Percentiles rank a stretch among this genome's conserved stretches.
phyloP scores from a whole-genome alignment of 129 eudicot genomes.

The Escallonia rubra region DNA sequence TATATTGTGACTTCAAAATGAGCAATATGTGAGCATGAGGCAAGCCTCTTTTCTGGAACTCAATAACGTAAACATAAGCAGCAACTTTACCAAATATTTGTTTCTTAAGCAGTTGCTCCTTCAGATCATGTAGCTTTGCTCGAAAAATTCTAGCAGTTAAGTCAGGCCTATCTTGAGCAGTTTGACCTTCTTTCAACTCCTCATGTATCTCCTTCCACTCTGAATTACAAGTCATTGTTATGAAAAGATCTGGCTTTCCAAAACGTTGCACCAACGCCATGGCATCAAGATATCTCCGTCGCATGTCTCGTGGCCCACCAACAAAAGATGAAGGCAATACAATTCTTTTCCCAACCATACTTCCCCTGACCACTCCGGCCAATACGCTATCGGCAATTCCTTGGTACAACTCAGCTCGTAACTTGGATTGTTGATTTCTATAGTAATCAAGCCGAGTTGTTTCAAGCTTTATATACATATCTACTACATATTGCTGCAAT shows the following conservation, averaged over 20 bases:
- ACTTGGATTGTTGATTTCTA: too few relatives aligned
- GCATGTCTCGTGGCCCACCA: conserved; percentile 35
- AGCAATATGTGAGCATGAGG: not conserved
- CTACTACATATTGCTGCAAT: too few relatives aligned
- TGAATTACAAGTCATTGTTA: conserved; percentile 32
- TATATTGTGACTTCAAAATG: not conserved
- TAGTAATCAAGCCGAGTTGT: too few relatives aligned
- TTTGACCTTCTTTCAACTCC: not conserved
- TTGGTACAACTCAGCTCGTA: too few relatives aligned
- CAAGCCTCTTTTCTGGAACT: not conserved
- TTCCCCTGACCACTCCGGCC: too few relatives aligned
- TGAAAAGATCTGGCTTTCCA: conserved; percentile 24
- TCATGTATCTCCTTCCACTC: conserved; percentile 20
- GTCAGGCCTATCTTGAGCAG: conserved; percentile 21
- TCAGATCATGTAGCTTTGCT: conserved; percentile 11
- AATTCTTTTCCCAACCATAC: conserved; percentile 14
- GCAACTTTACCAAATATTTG: not conserved
- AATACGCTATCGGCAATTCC: too few relatives aligned
- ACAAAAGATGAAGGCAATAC: conserved; percentile 22
- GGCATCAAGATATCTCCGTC: conserved; percentile 16
- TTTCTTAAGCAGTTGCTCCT: not conserved
- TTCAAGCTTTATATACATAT: too few relatives aligned
- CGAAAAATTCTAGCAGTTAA: conserved; percentile 10
- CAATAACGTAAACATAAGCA: not conserved
- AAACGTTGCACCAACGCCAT: conserved; percentile 17